A percentile compares a stretch with the other conserved stretches of the same genome.
phyloP scores from a whole-genome alignment of 371 early-diverging fungal genomes.

The Mortierella sp. region DNA sequence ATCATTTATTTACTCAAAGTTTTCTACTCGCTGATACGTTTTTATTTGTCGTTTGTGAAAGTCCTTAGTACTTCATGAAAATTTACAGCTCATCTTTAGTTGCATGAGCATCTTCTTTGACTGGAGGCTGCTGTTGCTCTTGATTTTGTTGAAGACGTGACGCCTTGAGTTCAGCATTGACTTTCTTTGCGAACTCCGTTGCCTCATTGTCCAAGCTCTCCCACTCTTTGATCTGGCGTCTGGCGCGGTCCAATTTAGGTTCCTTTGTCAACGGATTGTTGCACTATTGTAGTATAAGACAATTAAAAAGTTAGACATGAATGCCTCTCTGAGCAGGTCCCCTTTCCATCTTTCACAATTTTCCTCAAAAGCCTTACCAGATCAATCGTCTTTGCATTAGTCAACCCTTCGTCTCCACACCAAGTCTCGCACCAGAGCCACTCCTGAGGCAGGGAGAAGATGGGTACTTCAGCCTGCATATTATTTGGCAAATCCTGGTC shows the following conservation, averaged over 20 bases:
- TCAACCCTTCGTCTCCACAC: conserved; percentile 90
- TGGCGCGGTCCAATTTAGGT: conserved; percentile 94
- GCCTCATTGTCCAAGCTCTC: conserved; percentile 78
- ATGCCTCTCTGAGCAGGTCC: not conserved
- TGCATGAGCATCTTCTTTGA: conserved; percentile 15
- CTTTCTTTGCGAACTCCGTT: conserved; percentile 60
- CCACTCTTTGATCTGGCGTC: conserved; percentile 95
- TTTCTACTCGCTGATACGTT: too few relatives aligned
- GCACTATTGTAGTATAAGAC: conserved; percentile 68
- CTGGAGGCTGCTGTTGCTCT: not conserved
- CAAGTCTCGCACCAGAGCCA: conserved; percentile 99
- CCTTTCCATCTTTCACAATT: not conserved
- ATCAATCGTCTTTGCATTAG: conserved; percentile 95
- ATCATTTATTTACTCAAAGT: not conserved
- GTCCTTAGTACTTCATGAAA: not conserved
- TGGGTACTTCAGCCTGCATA: conserved; percentile 92
- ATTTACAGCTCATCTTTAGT: conserved; percentile 45
- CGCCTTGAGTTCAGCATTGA: conserved; percentile 37
- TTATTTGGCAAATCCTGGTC: conserved; percentile 98
- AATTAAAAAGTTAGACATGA: not conserved
- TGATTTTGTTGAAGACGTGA: conserved; percentile 13
- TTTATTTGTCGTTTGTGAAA: not conserved
- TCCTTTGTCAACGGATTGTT: conserved; percentile 98
- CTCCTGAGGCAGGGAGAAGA: conserved; percentile 92
- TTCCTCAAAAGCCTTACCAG: conserved; percentile 67